Evolutionary conservation across 2,329 filamentous ascomycete species (phyloP), one percentile per base, ranked within the genome.

Genomic region (Beauveria rudraprayagi): DNA sequence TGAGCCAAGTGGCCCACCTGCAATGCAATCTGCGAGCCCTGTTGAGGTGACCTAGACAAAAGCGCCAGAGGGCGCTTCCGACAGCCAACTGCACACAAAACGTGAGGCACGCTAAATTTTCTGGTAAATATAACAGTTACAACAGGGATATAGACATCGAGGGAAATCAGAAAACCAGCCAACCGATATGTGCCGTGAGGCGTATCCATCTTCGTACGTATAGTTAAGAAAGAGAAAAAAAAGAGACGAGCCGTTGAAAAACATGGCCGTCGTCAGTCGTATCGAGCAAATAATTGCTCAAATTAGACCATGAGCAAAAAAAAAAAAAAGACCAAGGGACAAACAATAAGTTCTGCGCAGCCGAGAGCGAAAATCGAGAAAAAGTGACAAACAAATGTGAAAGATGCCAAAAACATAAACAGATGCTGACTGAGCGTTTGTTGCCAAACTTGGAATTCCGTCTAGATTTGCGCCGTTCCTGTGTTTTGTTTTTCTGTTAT

Each of bases 151-250:
- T 60, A 60, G 26, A 55, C 50, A 46, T 34, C 9, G 44, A 46
- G 34, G 19, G 48, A 59, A 60, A 46, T 7, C 46, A 60, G 22
- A 55, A 53, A 60, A 54, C 50, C 50, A 60, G 50, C 58, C 58
- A 60, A 60, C 58, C 58, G 48, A 60, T 54, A 54, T 57, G 56
- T 71, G 73, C 73, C 73, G 73, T 71, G 73, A 75, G 73, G 73
- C 73, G 65, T 70, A 68, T 69, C 71, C 70, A 67, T 74, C 72
- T 74, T 73, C 68, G 67, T 69, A 70, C 47, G 30, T 51, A 16
- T 52, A 60, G 66, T 66, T 65, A 69, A 67, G 64, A 40, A 47
- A 44, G 22, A 5, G 22, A 53, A 22, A 52, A 30, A 26, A 11
- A 16, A 59, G 41, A 50, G 44, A 17, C 48, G 30, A 55, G 28